Base-by-base conservation (phyloP, 2,329 filamentous ascomycete species). In the Colletotrichum caudatum region DNA sequence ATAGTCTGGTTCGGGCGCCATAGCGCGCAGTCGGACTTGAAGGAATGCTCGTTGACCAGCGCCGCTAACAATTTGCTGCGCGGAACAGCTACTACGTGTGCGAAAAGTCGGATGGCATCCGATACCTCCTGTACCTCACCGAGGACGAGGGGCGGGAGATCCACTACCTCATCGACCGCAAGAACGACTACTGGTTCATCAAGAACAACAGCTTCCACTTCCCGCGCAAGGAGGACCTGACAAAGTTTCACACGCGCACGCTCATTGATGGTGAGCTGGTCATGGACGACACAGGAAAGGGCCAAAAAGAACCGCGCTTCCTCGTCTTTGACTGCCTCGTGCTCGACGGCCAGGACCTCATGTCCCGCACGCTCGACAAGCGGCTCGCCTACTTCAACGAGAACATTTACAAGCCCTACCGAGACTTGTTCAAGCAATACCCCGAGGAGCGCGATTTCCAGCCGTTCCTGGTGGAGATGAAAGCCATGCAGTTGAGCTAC, bases 41-140 rank as follows among this genome's bases (percentile, higher is more conserved):
- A 48, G 20, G 3, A 41, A 37, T n/a, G 50, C 51, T 53, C 14
- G 33, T 26, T 14, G 23, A 62, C 59, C 33, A 37, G 23, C 20
- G 16, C 18, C 50, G 51, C 71, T 73, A 67, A 76, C 62, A 56
- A 41, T 7, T 3, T 3, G 5, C 29, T 16, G n/a, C 48, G 18
- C 20, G 29, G 53, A 53, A 63, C 73, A 92, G 90, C 82, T 99
- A 98, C 84, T 99, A 95, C 80, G 93, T 99, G 74, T 98, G 95
- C 85, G 96, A 99, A 83, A 99, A 99, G 84, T 97, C 95, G 1
- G 96, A 99, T 79, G 96, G 96, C 66, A 94, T 98, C 74, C 91
- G 96, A 74, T 98, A 97, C 81, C 89, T 99, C n/a, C 89, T 99
- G 74, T 98, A 97, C 85, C 90, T 96, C 75, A 94, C 93, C 62